phyloP scores from a whole-genome alignment of 2,329 filamentous ascomycete species.

The Dactylellina cionopaga region DNA sequence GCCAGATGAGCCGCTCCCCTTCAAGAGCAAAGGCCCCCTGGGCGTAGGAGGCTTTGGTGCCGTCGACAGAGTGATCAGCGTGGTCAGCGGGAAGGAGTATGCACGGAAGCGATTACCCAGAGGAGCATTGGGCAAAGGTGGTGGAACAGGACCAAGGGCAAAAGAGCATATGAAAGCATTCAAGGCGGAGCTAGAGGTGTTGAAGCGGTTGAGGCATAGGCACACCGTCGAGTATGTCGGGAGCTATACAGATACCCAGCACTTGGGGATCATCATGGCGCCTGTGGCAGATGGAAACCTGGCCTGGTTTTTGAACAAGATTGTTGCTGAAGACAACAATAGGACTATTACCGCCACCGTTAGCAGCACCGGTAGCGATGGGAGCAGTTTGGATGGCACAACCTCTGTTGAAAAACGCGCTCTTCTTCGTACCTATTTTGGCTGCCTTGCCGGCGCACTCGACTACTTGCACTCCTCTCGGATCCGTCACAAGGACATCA shows the following conservation, averaged over 20 bases:
- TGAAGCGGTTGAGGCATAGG: conserved; percentile 53
- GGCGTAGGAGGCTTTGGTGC: conserved; percentile 55
- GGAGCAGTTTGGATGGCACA: conserved; percentile 15
- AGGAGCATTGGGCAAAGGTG: conserved; percentile 3
- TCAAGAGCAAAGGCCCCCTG: conserved; percentile 51
- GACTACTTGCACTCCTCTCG: conserved; percentile 56
- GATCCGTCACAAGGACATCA: conserved; percentile 59
- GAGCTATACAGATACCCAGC: conserved; percentile 59
- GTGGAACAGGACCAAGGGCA: conserved; percentile 52
- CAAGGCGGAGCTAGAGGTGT: conserved; percentile 53
- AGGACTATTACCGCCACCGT: conserved; percentile 3
- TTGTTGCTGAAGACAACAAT: conserved; percentile 1
- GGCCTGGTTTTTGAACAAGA: conserved; percentile 43
- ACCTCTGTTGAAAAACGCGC: conserved; percentile 31
- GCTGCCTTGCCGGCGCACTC: conserved; percentile 56
- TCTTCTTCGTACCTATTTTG: conserved; percentile 58
- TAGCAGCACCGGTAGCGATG: conserved; percentile 7
- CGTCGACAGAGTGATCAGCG: conserved; percentile 54
- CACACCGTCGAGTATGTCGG: conserved; percentile 57
- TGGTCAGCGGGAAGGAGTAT: conserved; percentile 56
- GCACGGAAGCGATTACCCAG: conserved; percentile 58
- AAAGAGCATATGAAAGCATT: conserved; percentile 44
- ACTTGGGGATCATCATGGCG: conserved; percentile 58
- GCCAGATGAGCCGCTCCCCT: conserved; percentile 48
- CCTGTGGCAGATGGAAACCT: conserved; percentile 55